These are phyloP conservation scores for Iberis amara DNA, from an alignment of 441 rosid species.

Conservation along the genomic window DNA sequence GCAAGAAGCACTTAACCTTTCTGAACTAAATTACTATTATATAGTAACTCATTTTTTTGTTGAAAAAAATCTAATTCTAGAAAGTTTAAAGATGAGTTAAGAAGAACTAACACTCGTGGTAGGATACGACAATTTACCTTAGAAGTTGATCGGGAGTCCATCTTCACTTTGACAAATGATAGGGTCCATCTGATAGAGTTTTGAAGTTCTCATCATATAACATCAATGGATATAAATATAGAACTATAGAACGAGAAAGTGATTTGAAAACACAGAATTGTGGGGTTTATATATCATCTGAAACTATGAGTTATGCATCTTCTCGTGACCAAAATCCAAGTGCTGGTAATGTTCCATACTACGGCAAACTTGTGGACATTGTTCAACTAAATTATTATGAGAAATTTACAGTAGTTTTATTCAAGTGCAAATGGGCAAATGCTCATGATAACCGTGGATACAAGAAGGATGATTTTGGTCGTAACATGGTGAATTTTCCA, in stretches of 20 bases:
- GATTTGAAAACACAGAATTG: not conserved
- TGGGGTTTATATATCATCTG: not conserved
- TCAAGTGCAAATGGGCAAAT: conserved; percentile 4
- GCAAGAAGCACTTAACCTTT: too few relatives aligned
- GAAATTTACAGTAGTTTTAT: not conserved
- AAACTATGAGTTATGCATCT: not conserved
- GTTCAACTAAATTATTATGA: conserved; percentile 1
- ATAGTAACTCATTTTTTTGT: too few relatives aligned
- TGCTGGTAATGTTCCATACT: conserved; percentile 1
- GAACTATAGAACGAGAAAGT: not conserved
- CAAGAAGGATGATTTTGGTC: not conserved
- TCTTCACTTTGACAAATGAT: not conserved
- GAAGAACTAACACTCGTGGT: not conserved
- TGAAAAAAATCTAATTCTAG: too few relatives aligned
- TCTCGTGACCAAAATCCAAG: not conserved
- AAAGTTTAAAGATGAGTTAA: not conserved
- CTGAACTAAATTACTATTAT: too few relatives aligned
- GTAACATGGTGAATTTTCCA: not conserved
- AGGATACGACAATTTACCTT: not conserved
- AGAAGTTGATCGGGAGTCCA: not conserved
- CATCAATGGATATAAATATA: not conserved
- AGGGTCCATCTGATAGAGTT: not conserved
- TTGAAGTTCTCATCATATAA: not conserved
- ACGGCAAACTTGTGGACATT: not conserved
- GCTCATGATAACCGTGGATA: not conserved